Evolutionary conservation across 345 rosid species (phyloP).

Genomic region (Linum lewisii): DNA sequence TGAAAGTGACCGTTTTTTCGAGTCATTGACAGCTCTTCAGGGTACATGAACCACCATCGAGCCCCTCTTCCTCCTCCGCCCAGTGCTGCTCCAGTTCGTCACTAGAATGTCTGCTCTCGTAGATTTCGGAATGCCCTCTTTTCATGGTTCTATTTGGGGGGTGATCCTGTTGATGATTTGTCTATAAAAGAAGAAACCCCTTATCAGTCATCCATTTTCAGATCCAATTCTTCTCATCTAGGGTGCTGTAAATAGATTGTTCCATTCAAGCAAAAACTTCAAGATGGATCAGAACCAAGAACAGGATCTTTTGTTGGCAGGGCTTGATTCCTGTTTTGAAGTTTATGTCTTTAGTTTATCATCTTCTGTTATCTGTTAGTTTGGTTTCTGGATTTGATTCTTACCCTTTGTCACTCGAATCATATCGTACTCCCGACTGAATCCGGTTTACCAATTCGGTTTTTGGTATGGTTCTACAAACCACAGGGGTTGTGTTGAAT

Average conservation of each 20-base stretch:
- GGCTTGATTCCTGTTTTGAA: neutral
- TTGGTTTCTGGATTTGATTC: no score
- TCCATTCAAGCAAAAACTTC: neutral
- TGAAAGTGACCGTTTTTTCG: constrained; percentile 47
- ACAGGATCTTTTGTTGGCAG: neutral
- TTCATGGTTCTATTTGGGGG: neutral
- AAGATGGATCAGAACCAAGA: neutral
- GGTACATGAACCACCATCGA: neutral
- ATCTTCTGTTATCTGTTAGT: neutral
- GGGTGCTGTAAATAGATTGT: neutral
- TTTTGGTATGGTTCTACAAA: no score
- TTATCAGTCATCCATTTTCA: neutral
- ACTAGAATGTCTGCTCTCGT: no score
- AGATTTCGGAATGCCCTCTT: no score
- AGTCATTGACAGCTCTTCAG: constrained; percentile 21
- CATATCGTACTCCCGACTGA: no score
- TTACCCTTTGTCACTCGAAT: no score
- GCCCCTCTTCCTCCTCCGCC: neutral
- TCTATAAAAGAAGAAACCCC: neutral
- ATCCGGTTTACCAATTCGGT: no score
- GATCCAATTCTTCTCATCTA: neutral
- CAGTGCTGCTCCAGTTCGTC: neutral
- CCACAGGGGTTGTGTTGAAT: no score
- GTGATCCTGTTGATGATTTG: neutral
- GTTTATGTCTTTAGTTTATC: neutral